phyloP scores from a whole-genome alignment of 179 eudicot species.

The Silene noctiflora region DNA sequence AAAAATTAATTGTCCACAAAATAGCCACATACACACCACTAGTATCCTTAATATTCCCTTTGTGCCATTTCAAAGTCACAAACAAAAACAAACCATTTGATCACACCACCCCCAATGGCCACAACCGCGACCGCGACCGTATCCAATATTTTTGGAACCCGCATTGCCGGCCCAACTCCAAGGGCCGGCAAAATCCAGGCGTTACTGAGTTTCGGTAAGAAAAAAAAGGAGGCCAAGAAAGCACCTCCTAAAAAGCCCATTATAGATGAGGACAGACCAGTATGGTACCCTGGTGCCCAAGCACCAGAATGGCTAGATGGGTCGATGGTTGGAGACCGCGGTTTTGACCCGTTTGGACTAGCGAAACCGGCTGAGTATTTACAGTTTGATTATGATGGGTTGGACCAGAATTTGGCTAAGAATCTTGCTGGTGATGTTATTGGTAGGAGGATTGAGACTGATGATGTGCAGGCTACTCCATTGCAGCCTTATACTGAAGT shows the following conservation, averaged over 20 bases:
- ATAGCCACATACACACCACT: slow-evolving; percentile 27
- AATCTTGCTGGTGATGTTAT: slow-evolving; percentile 64
- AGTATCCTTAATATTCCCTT: slow-evolving; percentile 6
- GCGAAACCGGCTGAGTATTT: slow-evolving; percentile 88
- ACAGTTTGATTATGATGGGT: slow-evolving; percentile 68
- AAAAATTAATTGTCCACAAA: slow-evolving; percentile 24
- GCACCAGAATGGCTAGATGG: slow-evolving; percentile 79
- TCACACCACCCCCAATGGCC: slow-evolving; percentile 23
- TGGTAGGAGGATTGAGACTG: slow-evolving; percentile 58
- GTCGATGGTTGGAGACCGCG: slow-evolving; percentile 68
- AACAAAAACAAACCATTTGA: neutral
- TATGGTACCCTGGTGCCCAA: slow-evolving; percentile 85
- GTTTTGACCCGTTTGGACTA: slow-evolving; percentile 85
- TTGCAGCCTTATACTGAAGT: slow-evolving; percentile 88
- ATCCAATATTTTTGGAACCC: slow-evolving; percentile 64
- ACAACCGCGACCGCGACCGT: slow-evolving; percentile 47
- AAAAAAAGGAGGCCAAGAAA: slow-evolving; percentile 32
- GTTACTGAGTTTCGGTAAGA: slow-evolving; percentile 55
- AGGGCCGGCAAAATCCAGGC: slow-evolving; percentile 47
- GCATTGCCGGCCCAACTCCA: slow-evolving; percentile 37
- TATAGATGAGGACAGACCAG: slow-evolving; percentile 44
- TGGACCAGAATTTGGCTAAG: slow-evolving; percentile 88
- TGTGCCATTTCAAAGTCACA: neutral
- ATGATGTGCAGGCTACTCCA: slow-evolving; percentile 66
- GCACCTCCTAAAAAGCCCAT: slow-evolving; percentile 45